Evolutionary conservation across 2,329 filamentous ascomycete species (phyloP), one percentile per base, ranked within the genome.

Genomic region (Pestalotiopsis sp.): DNA sequence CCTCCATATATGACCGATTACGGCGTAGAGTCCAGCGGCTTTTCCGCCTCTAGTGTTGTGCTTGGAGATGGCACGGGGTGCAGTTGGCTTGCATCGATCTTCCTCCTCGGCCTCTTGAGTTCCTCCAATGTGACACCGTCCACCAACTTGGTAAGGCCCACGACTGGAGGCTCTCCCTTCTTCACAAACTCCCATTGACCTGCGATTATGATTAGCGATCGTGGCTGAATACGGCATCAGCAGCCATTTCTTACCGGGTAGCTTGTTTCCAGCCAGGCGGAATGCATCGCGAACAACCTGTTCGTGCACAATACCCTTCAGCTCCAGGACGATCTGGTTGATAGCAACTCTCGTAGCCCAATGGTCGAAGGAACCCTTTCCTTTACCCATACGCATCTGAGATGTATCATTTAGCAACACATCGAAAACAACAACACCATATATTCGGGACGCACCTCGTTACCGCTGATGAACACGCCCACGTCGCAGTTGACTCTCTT

Each of bases 281-380:
- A 99, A 97, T 39, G 96, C 96, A 84, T 99, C 96, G 74, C 91
- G 90, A 25, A 93, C 95, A 72, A 99, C 90, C 83, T 97, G 93
- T 85, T 99, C 96, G 87, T 99, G 96, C 72, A 98, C 78, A 75
- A 94, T 89, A 60, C 96, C 96, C 81, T 94, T 94, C 73, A 99
- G 83, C 82, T 99, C 96, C 74, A 99, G 97, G 23, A 98, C 85
- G 63, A 99, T 90, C 80, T 96, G 93, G 82, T 93, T 97, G 65
- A 98, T 93, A 9, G 94, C 90, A 73, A 98, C 91, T 81, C 95
- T 90, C 25, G 92, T 90, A 4, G 95, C 94, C 96, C 96, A 99
- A 78, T 97, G 93, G 80, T 99, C 96, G 78, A 99, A 98, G 71
- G 91, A 93, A 75, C 96, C 96, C 81, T 99, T 99, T 82, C 96